These are phyloP conservation scores for Lentinus tigrinus DNA, from an alignment of 768 basidiomycete genomes.

Conservation along the genomic window DNA sequence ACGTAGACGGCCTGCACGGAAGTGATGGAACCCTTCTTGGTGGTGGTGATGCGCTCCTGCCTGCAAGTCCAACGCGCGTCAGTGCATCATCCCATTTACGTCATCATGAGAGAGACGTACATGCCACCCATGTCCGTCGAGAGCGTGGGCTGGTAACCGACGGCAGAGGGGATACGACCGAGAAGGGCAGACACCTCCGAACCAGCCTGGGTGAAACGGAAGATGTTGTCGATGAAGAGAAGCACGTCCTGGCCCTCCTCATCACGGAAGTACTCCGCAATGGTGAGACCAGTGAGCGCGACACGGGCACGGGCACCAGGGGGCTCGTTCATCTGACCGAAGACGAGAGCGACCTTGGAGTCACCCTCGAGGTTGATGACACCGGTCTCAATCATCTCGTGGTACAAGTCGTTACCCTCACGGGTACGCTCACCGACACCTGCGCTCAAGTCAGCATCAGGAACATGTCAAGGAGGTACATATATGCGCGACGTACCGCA, in stretches of 20 bases:
- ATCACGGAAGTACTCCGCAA: constrained; percentile 99
- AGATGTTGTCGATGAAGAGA: constrained; percentile 99
- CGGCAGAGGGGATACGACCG: constrained; percentile 99
- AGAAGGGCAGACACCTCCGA: constrained; percentile 99
- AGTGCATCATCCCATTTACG: background rate
- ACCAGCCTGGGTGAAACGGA: constrained; percentile 99
- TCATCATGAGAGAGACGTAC: constrained; percentile 44
- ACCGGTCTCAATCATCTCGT: constrained; percentile 99
- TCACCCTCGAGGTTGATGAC: constrained; percentile 99
- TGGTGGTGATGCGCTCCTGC: constrained; percentile 99
- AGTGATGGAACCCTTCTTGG: constrained; percentile 99
- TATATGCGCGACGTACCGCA: constrained; percentile 56
- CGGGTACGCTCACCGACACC: constrained; percentile 99
- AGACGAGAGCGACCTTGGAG: constrained; percentile 99
- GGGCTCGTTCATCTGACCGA: constrained; percentile 99
- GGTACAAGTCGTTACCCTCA: constrained; percentile 99
- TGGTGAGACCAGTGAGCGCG: constrained; percentile 97
- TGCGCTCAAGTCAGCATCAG: no score
- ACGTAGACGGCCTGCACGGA: constrained; percentile 99
- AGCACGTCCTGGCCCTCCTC: constrained; percentile 99
- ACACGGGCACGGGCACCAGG: constrained; percentile 99
- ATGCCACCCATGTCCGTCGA: constrained; percentile 99
- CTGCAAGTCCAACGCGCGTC: constrained; percentile 35
- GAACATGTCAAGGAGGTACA: background rate
- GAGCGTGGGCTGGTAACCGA: constrained; percentile 99